phyloP scores from a whole-genome alignment of 2,329 filamentous ascomycete species.

The Exserohilum turcica region DNA sequence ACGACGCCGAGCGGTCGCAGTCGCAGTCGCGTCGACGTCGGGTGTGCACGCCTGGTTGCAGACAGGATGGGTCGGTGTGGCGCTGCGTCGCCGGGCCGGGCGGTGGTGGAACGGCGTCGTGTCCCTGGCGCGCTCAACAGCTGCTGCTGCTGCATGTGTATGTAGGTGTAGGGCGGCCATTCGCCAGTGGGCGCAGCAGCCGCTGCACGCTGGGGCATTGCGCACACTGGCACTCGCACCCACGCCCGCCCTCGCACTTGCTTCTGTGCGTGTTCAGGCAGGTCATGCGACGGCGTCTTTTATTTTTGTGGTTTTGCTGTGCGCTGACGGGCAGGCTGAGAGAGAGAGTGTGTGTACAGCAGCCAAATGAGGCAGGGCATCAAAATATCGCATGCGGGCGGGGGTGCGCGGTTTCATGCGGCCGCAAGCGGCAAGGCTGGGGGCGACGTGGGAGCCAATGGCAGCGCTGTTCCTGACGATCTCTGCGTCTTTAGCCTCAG shows the following conservation, averaged over 20 bases:
- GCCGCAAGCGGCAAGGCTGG: constrained; percentile 29
- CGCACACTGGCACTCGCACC: background rate
- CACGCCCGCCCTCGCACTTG: constrained; percentile 1
- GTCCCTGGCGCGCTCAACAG: constrained; percentile 31
- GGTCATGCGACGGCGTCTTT: background rate
- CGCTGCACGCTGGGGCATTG: constrained; percentile 1
- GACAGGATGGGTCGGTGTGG: constrained; percentile 26
- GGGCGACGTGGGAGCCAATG: constrained; percentile 27
- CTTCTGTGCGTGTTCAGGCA: constrained; percentile 2
- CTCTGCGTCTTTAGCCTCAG: constrained; percentile 34
- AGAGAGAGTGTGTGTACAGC: constrained; percentile 12
- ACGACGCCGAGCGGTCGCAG: constrained; percentile 11
- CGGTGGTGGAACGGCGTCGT: constrained; percentile 27
- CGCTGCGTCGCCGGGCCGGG: constrained; percentile 26
- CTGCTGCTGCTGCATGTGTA: no score
- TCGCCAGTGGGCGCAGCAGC: constrained; percentile 1
- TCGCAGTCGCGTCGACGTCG: no score
- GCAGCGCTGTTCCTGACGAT: constrained; percentile 29
- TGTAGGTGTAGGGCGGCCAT: background rate
- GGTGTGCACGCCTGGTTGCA: constrained; percentile 10
- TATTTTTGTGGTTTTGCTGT: background rate
- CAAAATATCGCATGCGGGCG: constrained; percentile 16
- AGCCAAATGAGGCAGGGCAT: constrained; percentile 23
- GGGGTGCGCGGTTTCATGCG: constrained; percentile 34
- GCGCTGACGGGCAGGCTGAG: constrained; percentile 10